Evolutionary conservation across 2,329 filamentous ascomycete genomes (phyloP).

Genomic region (Fusarium tricinctum): DNA sequence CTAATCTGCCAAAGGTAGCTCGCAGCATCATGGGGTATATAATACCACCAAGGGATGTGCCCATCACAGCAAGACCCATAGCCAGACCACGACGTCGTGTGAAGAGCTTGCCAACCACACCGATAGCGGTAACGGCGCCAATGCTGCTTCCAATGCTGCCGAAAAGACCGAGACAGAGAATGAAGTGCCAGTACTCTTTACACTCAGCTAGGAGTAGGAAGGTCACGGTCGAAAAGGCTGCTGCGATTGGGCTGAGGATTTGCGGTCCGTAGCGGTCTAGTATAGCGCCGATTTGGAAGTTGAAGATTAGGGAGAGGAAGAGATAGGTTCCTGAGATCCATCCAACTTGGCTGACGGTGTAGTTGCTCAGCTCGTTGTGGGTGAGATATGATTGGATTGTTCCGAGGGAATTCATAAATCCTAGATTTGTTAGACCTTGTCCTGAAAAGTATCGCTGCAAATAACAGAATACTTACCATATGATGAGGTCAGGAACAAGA

Average conservation of each 20-base stretch:
- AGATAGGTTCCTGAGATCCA: constrained; percentile 63
- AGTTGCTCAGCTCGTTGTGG: constrained; percentile 57
- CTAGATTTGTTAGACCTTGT: constrained; percentile 35
- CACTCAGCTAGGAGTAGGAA: constrained; percentile 63
- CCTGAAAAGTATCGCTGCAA: no score
- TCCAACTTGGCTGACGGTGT: constrained; percentile 59
- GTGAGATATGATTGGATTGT: constrained; percentile 62
- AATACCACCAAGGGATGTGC: constrained; percentile 49
- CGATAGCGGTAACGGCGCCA: constrained; percentile 52
- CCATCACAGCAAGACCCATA: constrained; percentile 38
- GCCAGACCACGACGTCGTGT: constrained; percentile 36
- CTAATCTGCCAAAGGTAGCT: constrained; percentile 44
- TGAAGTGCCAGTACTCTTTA: constrained; percentile 63
- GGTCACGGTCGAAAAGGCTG: constrained; percentile 53
- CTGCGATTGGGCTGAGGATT: constrained; percentile 55
- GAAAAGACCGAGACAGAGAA: constrained; percentile 59
- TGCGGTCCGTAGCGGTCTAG: constrained; percentile 62
- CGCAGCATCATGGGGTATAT: constrained; percentile 53
- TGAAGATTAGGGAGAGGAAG: constrained; percentile 60
- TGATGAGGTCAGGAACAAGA: constrained; percentile 39
- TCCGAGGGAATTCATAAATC: constrained; percentile 62
- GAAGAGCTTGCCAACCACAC: constrained; percentile 50
- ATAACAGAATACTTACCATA: constrained; percentile 12
- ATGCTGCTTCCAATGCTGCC: constrained; percentile 58
- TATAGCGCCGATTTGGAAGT: constrained; percentile 62